Evolutionary conservation across 2,329 filamentous ascomycete species (phyloP), one percentile per base, ranked within the genome.

Genomic region (Ambrosiella xylebori): DNA sequence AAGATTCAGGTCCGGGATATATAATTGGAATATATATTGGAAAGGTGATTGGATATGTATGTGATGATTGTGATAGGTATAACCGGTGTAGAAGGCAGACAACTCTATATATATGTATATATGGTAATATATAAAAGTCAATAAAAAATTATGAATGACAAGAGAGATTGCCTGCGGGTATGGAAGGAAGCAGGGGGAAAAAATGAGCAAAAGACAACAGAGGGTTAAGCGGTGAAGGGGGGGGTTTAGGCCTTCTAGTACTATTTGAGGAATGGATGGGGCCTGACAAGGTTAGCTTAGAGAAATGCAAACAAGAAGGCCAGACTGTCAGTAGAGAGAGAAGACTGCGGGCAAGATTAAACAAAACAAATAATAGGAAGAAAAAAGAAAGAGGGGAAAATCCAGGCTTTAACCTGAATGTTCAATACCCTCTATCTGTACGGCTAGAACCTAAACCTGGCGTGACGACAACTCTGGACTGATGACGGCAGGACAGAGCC

Each of bases 141-240:
- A 13, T 37, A 39, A 39, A 57, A 50, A 40, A 36, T 19, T 51
- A 57, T 41, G 41, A 56, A 37, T 38, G 35, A 59, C 19, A 35
- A 13, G 40, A 44, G 52, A 38, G 39, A 41, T 19, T 51, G 57
- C 27, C 39, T 36, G 51, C 44, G 53, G 38, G 53, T 41, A 55
- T 40, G n/a, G 51, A 57, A 49, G 41, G 50, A 54, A 50, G 49
- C 36, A 50, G 54, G 19, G 19, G 40, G 51, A 38, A 59, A 50
- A 45, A 57, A 57, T 27, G n/a, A 44, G 37, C 7, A 57, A 57
- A 17, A 57, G 40, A 54, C 35, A 44, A 40, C 49, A 36, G 37
- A 52, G 54, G 38, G 38, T 57, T 57, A 57, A 40, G 58, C 58
- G 58, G 54, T 57, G 54, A 59, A 41, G 27, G 27, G 49, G 49